phyloP scores from a whole-genome alignment of 345 rosid species.

The Gossypium turneri region DNA sequence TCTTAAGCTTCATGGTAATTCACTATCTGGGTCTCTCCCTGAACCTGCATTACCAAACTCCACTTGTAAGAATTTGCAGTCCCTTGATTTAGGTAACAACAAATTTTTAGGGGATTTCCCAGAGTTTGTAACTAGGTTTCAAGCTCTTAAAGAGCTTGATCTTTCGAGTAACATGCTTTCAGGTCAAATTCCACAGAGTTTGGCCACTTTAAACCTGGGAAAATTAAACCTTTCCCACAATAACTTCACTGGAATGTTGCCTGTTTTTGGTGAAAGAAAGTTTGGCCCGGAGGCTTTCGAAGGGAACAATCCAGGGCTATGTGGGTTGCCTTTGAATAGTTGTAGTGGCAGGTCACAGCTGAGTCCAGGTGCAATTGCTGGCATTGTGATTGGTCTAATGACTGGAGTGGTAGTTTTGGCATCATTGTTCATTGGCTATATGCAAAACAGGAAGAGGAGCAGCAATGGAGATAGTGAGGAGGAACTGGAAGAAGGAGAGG shows the following conservation, averaged over 20 bases:
- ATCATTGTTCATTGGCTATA: slow-evolving; percentile 77
- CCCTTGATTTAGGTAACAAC: slow-evolving; percentile 79
- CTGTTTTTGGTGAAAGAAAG: slow-evolving; percentile 57
- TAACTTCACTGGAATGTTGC: slow-evolving; percentile 78
- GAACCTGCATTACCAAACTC: slow-evolving; percentile 83
- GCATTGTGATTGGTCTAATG: slow-evolving; percentile 91
- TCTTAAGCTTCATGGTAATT: slow-evolving; percentile 62
- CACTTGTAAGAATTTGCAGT: slow-evolving; percentile 57
- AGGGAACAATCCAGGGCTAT: slow-evolving; percentile 78
- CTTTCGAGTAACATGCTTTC: slow-evolving; percentile 65
- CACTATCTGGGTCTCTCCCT: slow-evolving; percentile 59
- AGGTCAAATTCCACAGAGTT: slow-evolving; percentile 64
- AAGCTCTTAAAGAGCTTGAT: slow-evolving; percentile 69
- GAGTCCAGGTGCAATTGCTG: slow-evolving; percentile 90
- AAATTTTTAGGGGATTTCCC: slow-evolving; percentile 81
- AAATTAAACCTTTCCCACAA: slow-evolving; percentile 82
- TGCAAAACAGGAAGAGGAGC: slow-evolving; percentile 80
- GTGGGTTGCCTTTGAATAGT: slow-evolving; percentile 72
- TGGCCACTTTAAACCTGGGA: slow-evolving; percentile 51
- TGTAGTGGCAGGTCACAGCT: slow-evolving; percentile 60
- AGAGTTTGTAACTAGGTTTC: slow-evolving; percentile 57
- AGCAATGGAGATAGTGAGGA: slow-evolving; percentile 58
- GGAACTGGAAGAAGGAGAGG: slow-evolving; percentile 69
- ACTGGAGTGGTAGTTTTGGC: slow-evolving; percentile 81
- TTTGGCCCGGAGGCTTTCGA: slow-evolving; percentile 63